Conservation (phyloP, 495 filamentous ascomycete species). For the Symbiotaphrina buchneri region DNA sequence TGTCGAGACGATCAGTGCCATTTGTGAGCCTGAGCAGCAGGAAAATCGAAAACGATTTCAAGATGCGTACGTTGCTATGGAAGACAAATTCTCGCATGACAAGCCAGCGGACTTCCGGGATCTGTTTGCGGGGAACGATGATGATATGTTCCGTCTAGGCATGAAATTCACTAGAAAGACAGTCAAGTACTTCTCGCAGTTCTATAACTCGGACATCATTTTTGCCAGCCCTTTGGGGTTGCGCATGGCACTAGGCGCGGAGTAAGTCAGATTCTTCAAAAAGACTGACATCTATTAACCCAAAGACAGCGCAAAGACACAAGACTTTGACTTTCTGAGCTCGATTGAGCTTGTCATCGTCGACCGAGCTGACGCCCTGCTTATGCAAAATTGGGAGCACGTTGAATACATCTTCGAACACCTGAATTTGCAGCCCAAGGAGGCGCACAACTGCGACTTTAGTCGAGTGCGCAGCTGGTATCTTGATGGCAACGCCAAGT, state of each 20-base stretch:
- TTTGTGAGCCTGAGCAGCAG: conserved; percentile 70
- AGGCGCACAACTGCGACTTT: conserved; percentile 87
- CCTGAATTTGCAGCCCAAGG: conserved; percentile 73
- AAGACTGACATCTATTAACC: conserved; percentile 10
- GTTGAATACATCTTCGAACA: conserved; percentile 76
- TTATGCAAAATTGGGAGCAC: conserved; percentile 99
- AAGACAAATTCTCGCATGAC: conserved; percentile 37
- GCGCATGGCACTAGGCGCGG: conserved; percentile 56
- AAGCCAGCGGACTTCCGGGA: conserved; percentile 78
- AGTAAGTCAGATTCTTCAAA: background rate
- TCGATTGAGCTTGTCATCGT: conserved; percentile 78
- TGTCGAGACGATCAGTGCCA: conserved; percentile 44
- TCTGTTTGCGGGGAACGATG: conserved; percentile 81
- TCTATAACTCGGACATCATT: conserved; percentile 92
- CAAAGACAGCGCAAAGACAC: conserved; percentile 41
- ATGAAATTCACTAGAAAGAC: conserved; percentile 91
- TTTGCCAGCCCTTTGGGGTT: conserved; percentile 75
- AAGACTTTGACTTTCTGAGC: conserved; percentile 77
- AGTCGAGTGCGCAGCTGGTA: conserved; percentile 80
- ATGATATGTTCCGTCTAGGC: conserved; percentile 86
- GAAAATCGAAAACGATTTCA: conserved; percentile 88
- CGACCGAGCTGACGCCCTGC: conserved; percentile 79
- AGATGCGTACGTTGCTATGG: conserved; percentile 46
- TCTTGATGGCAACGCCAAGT: conserved; percentile 58
- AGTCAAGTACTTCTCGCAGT: conserved; percentile 82